These are phyloP conservation scores for Linnemannia elongata DNA, from an alignment of 192 early-diverging fungal species.

Conservation along the genomic window DNA sequence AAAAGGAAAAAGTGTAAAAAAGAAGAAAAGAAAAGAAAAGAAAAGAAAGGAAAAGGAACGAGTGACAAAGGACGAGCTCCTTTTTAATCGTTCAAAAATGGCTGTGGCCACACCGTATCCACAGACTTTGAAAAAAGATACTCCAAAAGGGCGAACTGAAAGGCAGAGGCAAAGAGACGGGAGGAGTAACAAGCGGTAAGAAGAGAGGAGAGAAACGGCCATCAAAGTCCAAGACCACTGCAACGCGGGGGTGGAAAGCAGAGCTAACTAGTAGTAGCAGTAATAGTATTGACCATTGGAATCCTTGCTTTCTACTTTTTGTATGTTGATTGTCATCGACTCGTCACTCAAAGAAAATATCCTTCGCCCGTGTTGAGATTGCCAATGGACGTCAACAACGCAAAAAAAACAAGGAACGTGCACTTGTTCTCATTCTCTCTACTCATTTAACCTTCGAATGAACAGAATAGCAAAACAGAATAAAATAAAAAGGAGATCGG, in stretches of 20 bases:
- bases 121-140: conserved; percentile 16
- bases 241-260: too few species aligned
- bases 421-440: background rate
- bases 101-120: background rate
- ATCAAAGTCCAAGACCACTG: too few species aligned
- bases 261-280: too few species aligned
- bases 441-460: background rate
- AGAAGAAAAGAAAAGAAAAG: background rate
- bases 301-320: too few species aligned
- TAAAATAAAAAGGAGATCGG: background rate
- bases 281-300: too few species aligned
- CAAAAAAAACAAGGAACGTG: background rate
- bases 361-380: background rate
- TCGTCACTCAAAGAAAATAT: background rate
- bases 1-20: background rate
- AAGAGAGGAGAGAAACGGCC: background rate
- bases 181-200: background rate
- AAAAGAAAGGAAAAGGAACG: conserved; percentile 8
- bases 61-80: background rate
- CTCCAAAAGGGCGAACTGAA: background rate
- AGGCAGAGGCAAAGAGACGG: background rate
- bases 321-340: too few species aligned
- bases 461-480: background rate
- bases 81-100: background rate
- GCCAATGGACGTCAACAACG: background rate